Conservation (phyloP, 2,329 filamentous ascomycete genomes). For the Parafenestella ontariensis region DNA sequence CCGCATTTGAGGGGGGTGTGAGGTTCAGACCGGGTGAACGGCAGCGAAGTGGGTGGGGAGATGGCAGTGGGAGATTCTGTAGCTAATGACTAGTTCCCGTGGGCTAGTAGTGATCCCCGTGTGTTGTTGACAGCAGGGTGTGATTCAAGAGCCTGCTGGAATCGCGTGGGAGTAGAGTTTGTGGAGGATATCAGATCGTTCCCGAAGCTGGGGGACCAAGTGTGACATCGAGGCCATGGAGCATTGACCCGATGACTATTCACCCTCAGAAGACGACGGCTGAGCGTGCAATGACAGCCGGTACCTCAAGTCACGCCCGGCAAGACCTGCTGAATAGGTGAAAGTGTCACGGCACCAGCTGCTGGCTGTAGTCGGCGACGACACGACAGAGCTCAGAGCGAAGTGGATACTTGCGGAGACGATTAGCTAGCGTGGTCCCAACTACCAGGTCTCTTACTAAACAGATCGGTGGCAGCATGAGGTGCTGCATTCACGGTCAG, state of each 20-base stretch:
- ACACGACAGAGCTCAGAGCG: neutral
- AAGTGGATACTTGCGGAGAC: constrained; percentile 6
- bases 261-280: neutral
- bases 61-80: neutral
- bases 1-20: neutral
- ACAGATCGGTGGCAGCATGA: constrained; percentile 3
- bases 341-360: neutral
- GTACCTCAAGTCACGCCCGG: neutral
- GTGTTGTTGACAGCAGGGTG: too few relatives aligned
- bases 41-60: too few relatives aligned
- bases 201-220: neutral
- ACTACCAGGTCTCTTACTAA: constrained; percentile 1
- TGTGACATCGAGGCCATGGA: neutral
- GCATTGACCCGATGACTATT: neutral
- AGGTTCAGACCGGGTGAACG: neutral
- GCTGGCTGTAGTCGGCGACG: neutral
- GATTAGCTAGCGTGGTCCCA: constrained; percentile 4
- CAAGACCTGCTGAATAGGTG: neutral
- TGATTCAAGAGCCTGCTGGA: too few relatives aligned
- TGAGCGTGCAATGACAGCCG: neutral
- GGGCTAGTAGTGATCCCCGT: too few relatives aligned
- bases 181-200: too few relatives aligned
- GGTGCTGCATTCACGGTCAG: neutral
- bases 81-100: neutral
- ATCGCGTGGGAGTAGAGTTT: too few relatives aligned